Evolutionary conservation across 1,284 basidiomycete species (phyloP).

Genomic region (Puccinia horiana): DNA sequence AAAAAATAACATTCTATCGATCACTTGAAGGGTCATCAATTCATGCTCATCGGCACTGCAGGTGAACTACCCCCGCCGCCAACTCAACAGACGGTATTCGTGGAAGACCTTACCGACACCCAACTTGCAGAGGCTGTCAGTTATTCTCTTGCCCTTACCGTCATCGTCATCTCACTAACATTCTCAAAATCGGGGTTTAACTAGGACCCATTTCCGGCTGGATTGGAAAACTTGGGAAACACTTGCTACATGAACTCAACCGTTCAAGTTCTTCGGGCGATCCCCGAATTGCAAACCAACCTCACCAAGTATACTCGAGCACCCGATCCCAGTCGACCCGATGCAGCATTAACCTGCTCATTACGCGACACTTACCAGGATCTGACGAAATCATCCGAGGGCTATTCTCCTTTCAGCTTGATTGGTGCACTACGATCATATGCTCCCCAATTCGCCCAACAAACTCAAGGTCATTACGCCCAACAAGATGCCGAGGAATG

Average conservation of each 20-base stretch:
- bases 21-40: constrained; percentile 52
- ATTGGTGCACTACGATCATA: constrained; percentile 69
- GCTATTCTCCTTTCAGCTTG: constrained; percentile 71
- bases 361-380: constrained; percentile 72
- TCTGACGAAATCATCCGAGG: constrained; percentile 75
- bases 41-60: constrained; percentile 80
- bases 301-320: constrained; percentile 60
- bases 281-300: constrained; percentile 80
- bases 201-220: constrained; percentile 43
- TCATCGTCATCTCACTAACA: constrained; percentile 52
- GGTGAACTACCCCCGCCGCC: constrained; percentile 88
- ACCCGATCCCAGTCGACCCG: constrained; percentile 56
- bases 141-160: not conserved
- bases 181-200: constrained; percentile 56
- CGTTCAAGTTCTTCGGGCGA: constrained; percentile 82
- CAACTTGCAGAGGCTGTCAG: constrained; percentile 66
- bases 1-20: not conserved
- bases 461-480: constrained; percentile 67
- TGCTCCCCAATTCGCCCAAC: constrained; percentile 89
- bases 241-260: constrained; percentile 97
- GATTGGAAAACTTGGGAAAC: constrained; percentile 69
- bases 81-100: constrained; percentile 73
- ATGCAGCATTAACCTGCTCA: constrained; percentile 62
- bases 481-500: constrained; percentile 98
- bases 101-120: constrained; percentile 65